Evolutionary conservation across 176 grass and related monocot genomes (phyloP), one percentile per base, ranked within the genome.

Genomic region (Typha latifolia): DNA sequence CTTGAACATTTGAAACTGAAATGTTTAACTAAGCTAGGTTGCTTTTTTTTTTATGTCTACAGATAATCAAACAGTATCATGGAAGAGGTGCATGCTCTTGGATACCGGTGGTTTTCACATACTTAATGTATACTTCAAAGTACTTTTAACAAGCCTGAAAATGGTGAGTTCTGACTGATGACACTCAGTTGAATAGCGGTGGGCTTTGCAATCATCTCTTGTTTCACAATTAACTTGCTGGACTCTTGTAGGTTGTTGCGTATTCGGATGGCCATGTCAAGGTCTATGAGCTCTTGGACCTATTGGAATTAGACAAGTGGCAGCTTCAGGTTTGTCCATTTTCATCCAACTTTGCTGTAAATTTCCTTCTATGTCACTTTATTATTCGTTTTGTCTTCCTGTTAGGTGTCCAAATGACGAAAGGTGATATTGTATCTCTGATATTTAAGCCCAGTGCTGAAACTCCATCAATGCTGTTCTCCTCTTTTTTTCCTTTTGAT

Each of bases 221-320:
- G 23, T 69, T 43, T 81, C 19, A 14, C n/a, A 78, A 0, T 67
- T 62, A 74, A 68, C 68, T 59, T 70, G 82, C 50, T 48, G 51
- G 67, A 4, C 68, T 48, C 70, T n/a, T 63, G 9, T 69, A 99
- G 94, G 80, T 99, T 82, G 79, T 71, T 73, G 83, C 94, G 55
- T 87, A 87, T 81, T 90, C 94, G 75, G 81, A 97, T 87, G 85
- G 94, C 64, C 83, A 87, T 82, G 85, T 93, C n/a, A 97, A 93
- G 77, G 78, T 93, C 15, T 90, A 81, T 13, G 94, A 99, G 74
- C 81, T 93, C 43, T 76, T 85, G 72, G 83, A 99, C 77, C 70
- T 78, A 9, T 83, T 99, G 82, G 89, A 93, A 84, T 74, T 99
- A 77, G 79, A 90, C 73, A 99, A 85, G 57, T 99, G 89, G 94